Base-by-base conservation (phyloP, 164 flowering plant genomes). In the Santalum album region DNA sequence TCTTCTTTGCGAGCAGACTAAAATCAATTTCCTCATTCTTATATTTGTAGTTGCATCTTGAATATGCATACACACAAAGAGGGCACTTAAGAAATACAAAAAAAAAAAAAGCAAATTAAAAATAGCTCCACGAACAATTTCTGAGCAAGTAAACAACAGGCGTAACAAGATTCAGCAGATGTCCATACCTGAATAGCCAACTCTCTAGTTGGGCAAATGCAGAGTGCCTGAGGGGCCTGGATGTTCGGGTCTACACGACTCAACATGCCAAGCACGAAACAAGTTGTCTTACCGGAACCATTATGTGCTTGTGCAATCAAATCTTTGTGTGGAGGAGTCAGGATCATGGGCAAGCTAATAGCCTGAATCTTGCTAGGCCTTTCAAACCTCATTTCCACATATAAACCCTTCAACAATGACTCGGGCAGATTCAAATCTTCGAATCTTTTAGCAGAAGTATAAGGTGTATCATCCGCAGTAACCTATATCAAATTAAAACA, bases 211-310 rank as follows among this genome's bases (percentile, higher is more conserved):
- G 96, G 99, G 64, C 96, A 89, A 29, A 89, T 79, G 60, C 99
- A 92, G 12, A 92, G 82, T 0, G 99, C 97, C 54, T 92, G 99
- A 40, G 97, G 95, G 24, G 68, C 79, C 46, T 58, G 59, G 11
- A 65, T n/a, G 0, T 71, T 78, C 0, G 86, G 80, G 73, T 92
- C 87, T 15, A 92, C 86, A 6, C 99, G 85, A 60, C 87, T 81
- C 72, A 92, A 60, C 99, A 92, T 92, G 12, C 99, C 99, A 12
- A 92, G 88, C 25, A 85, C 88, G 52, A 92, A 92, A 56, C 99
- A 92, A 15, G 96, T 92, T 0, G 99, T 89, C 68, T 92, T 92
- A 0, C 99, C 97, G 50, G 97, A 87, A 10, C 99, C 99, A 70
- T 92, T 89, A 52, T 87, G 97, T 18, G 99, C 96, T 57, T 92